These are phyloP conservation scores for Gaeumannomyces sp. DNA, from an alignment of 2,329 filamentous ascomycete genomes.

Conservation along the genomic window DNA sequence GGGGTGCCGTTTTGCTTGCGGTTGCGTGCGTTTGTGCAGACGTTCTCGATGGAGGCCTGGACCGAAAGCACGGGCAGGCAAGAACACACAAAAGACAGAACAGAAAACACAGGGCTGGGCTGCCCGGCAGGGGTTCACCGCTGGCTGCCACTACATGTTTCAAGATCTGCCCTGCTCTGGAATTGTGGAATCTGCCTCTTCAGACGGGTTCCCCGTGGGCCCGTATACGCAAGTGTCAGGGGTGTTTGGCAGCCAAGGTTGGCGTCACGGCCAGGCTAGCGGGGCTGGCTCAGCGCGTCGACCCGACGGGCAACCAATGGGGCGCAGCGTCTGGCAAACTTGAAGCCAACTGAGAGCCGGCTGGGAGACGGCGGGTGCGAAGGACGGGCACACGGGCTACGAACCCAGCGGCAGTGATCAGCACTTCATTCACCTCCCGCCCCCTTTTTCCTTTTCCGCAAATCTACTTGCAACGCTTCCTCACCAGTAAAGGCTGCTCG, in stretches of 20 bases:
- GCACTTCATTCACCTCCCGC: not conserved
- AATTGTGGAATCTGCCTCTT: not conserved
- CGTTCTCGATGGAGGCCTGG: too few relatives aligned
- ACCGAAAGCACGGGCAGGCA: not conserved
- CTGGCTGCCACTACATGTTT: too few relatives aligned
- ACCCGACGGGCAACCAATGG: not conserved
- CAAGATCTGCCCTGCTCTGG: too few relatives aligned
- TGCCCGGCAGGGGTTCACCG: too few relatives aligned
- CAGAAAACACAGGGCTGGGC: not conserved
- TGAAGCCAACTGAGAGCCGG: not conserved
- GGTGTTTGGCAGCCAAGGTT: not conserved
- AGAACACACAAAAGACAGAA: not conserved
- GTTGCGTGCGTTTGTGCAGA: too few relatives aligned
- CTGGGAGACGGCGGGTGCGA: not conserved
- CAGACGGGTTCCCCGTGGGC: not conserved
- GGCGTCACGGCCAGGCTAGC: not conserved
- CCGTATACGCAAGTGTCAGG: conserved; percentile 1
- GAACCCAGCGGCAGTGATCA: not conserved
- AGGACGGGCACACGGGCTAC: too few relatives aligned
- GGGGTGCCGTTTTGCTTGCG: too few relatives aligned
- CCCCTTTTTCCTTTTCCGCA: not conserved
- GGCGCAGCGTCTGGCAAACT: not conserved
- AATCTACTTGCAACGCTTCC: not conserved
- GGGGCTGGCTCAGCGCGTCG: not conserved
- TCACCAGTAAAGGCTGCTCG: not conserved